Evolutionary conservation across 2,329 filamentous ascomycete genomes (phyloP).

Genomic region (Periconia digitata): DNA sequence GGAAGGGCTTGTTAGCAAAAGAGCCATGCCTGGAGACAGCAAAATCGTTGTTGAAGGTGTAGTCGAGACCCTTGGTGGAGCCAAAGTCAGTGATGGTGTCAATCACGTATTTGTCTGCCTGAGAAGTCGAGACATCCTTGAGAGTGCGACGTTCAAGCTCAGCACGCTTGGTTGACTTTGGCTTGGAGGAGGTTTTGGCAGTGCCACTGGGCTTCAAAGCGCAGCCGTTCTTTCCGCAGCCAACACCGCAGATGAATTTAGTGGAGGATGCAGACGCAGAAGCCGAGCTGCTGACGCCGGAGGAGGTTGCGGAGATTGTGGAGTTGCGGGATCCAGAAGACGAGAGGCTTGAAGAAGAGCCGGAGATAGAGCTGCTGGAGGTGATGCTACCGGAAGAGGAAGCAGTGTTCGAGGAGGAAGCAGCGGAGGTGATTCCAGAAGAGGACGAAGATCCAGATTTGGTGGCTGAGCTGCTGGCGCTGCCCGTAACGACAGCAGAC

Average conservation of each 20-base stretch:
- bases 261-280: not conserved
- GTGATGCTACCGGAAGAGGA: too few species aligned
- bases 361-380: not conserved
- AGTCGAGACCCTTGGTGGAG: not conserved
- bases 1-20: not conserved
- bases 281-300: too few species aligned
- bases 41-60: not conserved
- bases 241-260: not conserved
- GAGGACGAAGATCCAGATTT: not conserved
- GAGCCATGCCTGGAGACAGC: not conserved
- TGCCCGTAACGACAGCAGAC: not conserved
- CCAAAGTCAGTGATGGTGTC: not conserved
- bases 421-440: not conserved
- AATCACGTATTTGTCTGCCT: not conserved
- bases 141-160: not conserved
- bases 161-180: not conserved
- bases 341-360: too few species aligned
- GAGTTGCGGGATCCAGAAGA: not conserved
- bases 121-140: not conserved
- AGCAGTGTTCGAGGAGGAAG: not conserved
- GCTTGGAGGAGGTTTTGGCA: not conserved
- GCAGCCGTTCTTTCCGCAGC: not conserved
- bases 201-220: not conserved
- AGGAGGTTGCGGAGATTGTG: not conserved
- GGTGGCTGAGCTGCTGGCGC: not conserved